A percentile compares a stretch with the other conserved stretches of the same genome.
Evolutionary conservation across 2,329 filamentous ascomycete genomes (phyloP).

Genomic region (Cladophialophora yegresii): DNA sequence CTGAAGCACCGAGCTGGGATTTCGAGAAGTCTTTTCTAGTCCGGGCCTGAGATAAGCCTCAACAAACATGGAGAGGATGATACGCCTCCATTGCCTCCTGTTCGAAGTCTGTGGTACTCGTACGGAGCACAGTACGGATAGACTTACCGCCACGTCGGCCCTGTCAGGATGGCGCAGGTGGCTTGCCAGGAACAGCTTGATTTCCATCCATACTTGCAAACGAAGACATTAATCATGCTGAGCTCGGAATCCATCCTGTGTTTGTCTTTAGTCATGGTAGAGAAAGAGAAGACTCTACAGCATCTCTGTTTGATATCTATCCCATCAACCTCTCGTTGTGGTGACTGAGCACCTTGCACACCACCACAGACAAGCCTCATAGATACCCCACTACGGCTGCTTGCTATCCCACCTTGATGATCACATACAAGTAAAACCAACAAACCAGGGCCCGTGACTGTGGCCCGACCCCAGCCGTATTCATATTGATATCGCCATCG

Average conservation of each 20-base stretch:
- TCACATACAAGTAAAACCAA: constrained; percentile 7
- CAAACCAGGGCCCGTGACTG: background rate
- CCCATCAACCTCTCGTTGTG: constrained; percentile 1
- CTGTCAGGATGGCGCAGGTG: constrained; percentile 12
- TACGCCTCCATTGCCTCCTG: background rate
- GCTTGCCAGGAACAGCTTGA: constrained; percentile 11
- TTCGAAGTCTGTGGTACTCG: background rate
- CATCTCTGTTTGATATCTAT: background rate
- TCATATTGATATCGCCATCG: constrained; percentile 21
- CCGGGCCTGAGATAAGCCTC: background rate
- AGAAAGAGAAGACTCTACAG: background rate
- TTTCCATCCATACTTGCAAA: background rate
- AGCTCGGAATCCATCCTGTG: background rate
- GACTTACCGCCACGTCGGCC: background rate
- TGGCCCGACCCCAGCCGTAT: background rate
- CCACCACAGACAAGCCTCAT: constrained; percentile 5
- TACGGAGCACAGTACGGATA: background rate
- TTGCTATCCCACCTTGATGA: constrained; percentile 8
- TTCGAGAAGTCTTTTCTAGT: background rate
- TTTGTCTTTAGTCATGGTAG: background rate
- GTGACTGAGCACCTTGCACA: background rate
- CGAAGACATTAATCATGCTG: background rate
- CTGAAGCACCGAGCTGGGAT: background rate
- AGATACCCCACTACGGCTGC: constrained; percentile 14
- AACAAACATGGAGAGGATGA: background rate